These are phyloP conservation scores for Aspergillus fischeri DNA, from an alignment of 2,329 filamentous ascomycete genomes.

Conservation along the genomic window DNA sequence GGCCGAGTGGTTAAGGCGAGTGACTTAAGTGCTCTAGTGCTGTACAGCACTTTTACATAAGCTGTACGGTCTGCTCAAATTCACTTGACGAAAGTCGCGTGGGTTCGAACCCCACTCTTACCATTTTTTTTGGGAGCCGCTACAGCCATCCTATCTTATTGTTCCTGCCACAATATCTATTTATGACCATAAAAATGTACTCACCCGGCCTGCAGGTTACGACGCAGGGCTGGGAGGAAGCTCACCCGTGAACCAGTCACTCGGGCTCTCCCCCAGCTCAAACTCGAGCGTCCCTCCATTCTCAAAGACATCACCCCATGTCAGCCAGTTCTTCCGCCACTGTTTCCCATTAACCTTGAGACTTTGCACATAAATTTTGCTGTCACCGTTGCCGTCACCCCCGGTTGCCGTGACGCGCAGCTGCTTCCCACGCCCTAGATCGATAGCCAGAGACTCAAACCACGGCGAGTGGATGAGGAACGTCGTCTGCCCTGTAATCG, in stretches of 20 bases:
- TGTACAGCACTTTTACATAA: too few species aligned
- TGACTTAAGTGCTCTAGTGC: too few species aligned
- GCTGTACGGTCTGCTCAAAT: too few species aligned
- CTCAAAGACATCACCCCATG: slow-evolving; percentile 63
- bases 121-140: too few species aligned
- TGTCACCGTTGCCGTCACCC: slow-evolving; percentile 42
- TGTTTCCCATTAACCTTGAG: slow-evolving; percentile 60
- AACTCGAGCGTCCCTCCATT: slow-evolving; percentile 62
- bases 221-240: slow-evolving; percentile 58
- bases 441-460: slow-evolving; percentile 57
- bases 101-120: too few species aligned
- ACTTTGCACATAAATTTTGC: slow-evolving; percentile 58
- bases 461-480: slow-evolving; percentile 64
- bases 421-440: slow-evolving; percentile 52
- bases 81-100: too few species aligned
- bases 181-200: neutral
- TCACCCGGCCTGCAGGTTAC: slow-evolving; percentile 3
- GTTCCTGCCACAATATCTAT: neutral
- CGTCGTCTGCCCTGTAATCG: slow-evolving; percentile 63
- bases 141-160: too few species aligned
- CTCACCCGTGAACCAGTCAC: slow-evolving; percentile 57
- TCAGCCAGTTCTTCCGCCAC: slow-evolving; percentile 64
- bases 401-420: slow-evolving; percentile 54
- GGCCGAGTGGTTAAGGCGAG: too few species aligned
- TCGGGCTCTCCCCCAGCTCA: slow-evolving; percentile 52